Evolutionary conservation across 306 rosid genomes (phyloP).

Genomic region (Malus fusca): DNA sequence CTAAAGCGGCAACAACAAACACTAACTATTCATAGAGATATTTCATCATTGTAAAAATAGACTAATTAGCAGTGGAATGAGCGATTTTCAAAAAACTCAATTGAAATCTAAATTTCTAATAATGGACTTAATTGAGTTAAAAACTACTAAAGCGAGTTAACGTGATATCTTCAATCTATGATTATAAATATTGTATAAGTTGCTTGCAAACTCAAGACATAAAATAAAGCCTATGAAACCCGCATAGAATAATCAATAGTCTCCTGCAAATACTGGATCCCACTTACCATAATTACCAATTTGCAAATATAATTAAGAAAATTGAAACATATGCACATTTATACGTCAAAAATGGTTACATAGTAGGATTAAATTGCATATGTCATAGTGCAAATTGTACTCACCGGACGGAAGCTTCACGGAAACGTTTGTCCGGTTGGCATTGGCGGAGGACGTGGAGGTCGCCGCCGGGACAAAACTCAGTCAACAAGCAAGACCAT

Average conservation of each 20-base stretch:
- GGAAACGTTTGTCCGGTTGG: conserved; percentile 31
- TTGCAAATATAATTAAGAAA: neutral
- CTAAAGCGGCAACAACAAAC: too few relatives aligned
- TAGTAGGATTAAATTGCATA: neutral
- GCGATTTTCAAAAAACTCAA: too few relatives aligned
- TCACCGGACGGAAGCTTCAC: conserved; percentile 39
- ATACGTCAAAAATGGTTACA: neutral
- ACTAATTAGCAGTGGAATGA: too few relatives aligned
- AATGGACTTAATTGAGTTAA: too few relatives aligned
- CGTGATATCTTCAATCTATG: too few relatives aligned
- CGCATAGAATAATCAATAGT: neutral
- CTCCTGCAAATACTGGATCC: neutral
- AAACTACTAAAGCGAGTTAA: rapidly evolving
- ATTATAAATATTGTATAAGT: too few relatives aligned
- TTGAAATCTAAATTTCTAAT: too few relatives aligned
- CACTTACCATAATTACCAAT: neutral
- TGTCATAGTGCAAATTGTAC: neutral
- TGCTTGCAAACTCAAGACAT: too few relatives aligned
- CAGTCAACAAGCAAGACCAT: conserved; percentile 45
- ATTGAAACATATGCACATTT: too few relatives aligned
- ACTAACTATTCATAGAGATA: too few relatives aligned
- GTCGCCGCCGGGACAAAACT: conserved; percentile 54
- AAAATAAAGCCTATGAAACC: too few relatives aligned
- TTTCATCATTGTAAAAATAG: too few relatives aligned
- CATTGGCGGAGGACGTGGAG: conserved; percentile 52